Base-by-base conservation (phyloP, 192 early-diverging fungal genomes). In the Phycomyces blakesleeanus region DNA sequence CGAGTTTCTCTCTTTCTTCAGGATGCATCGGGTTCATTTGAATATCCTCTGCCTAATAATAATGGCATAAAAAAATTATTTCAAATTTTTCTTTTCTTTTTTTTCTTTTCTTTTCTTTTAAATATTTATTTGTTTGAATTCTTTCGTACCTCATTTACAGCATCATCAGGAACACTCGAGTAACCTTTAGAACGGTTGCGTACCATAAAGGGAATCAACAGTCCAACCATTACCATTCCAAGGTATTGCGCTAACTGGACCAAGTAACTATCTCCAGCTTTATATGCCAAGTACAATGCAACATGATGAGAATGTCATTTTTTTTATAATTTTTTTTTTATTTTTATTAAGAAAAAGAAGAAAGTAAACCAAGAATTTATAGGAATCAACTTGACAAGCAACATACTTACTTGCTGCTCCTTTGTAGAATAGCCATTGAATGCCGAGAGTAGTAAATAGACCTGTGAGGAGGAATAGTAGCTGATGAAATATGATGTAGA, bases 341-440 rank as follows among this genome's bases (percentile, higher is more conserved):
- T n/a, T n/a, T n/a, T n/a, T n/a, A n/a, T n/a, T n/a, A n/a, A n/a
- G n/a, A n/a, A n/a, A n/a, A n/a, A n/a, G n/a, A n/a, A n/a, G n/a
- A n/a, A n/a, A n/a, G n/a, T n/a, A n/a, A n/a, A n/a, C n/a, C n/a
- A n/a, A n/a, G n/a, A n/a, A n/a, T n/a, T n/a, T n/a, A n/a, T n/a
- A n/a, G n/a, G 56, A 20, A 3, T 25, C 5, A 37, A 22, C 34
- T 24, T 26, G 40, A 41, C n/a, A 18, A 21, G 14, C 25, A 1
- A 21, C 5, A n/a, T 26, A 64, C 77, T 81, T 76, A 85, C 83
- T 77, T 14, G 83, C 78, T 47, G 79, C 83, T 44, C 81, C 81
- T 67, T 83, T 72, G 61, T 85, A 85, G 47, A 81, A 80, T 20
- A 85, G 49, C 74, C 80, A 85, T 55, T 85, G 83, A 15, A 70